These are phyloP conservation scores for Poa annua DNA, from an alignment of 176 grass and related monocot genomes.

Conservation along the genomic window DNA sequence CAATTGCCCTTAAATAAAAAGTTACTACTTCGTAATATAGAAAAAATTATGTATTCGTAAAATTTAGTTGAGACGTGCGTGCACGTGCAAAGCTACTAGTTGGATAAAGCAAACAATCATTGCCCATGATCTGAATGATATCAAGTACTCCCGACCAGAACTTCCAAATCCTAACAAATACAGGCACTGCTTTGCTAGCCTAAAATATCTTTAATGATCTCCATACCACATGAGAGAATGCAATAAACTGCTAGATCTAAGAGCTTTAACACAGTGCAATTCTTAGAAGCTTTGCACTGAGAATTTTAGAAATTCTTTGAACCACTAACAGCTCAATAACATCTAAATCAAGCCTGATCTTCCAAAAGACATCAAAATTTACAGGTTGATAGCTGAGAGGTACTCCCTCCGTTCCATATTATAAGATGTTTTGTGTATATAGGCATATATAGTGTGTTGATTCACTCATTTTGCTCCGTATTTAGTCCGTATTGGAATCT, in stretches of 20 bases:
- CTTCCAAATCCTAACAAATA: background rate
- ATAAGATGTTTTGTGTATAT: too few relatives aligned
- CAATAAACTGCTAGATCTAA: background rate
- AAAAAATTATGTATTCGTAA: too few relatives aligned
- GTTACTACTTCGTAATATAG: too few relatives aligned
- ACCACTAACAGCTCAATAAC: background rate
- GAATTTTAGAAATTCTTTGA: background rate
- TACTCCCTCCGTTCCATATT: too few relatives aligned
- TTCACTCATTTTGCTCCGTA: too few relatives aligned
- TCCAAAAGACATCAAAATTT: slow-evolving; percentile 3
- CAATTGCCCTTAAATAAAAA: background rate
- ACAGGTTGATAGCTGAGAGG: too few relatives aligned
- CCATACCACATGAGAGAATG: background rate
- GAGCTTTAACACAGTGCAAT: background rate
- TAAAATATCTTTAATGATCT: background rate
- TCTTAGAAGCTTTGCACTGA: background rate
- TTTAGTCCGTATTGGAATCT: too few relatives aligned
- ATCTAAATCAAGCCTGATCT: slow-evolving; percentile 18
- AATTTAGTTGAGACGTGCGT: too few relatives aligned
- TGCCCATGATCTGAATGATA: background rate
- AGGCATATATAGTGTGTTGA: too few relatives aligned
- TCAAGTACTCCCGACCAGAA: slow-evolving; percentile 2
- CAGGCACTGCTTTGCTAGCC: background rate
- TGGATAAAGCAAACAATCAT: slow-evolving; percentile 4
- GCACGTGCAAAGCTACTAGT: too few relatives aligned